Conservation (phyloP, 192 early-diverging fungal species). For the Backusella westeae region DNA sequence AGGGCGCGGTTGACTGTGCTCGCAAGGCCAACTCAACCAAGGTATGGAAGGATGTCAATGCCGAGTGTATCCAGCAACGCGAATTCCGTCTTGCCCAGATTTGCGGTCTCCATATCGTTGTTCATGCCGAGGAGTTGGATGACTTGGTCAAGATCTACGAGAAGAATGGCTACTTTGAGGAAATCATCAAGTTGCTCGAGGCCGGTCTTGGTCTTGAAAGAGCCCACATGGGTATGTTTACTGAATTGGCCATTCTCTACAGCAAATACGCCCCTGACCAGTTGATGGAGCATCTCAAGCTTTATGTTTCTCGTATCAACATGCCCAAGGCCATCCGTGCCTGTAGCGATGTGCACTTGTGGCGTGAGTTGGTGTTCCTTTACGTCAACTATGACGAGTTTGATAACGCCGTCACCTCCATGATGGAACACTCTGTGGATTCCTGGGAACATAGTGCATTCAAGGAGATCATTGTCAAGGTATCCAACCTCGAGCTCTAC, state of each 20-base stretch:
- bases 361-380: conserved; percentile 97
- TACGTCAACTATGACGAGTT: conserved; percentile 99
- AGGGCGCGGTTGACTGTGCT: conserved; percentile 96
- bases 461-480: conserved; percentile 98
- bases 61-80: conserved; percentile 89
- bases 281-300: conserved; percentile 96
- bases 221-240: conserved; percentile 99
- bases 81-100: conserved; percentile 99
- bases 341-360: conserved; percentile 90
- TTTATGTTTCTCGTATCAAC: conserved; percentile 97
- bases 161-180: conserved; percentile 83
- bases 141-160: conserved; percentile 90
- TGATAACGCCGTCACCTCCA: conserved; percentile 94
- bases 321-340: conserved; percentile 98
- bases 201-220: conserved; percentile 95
- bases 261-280: conserved; percentile 93
- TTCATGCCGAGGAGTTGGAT: conserved; percentile 97
- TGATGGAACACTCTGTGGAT: conserved; percentile 93
- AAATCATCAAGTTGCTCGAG: conserved; percentile 89
- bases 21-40: conserved; percentile 98
- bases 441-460: conserved; percentile 97
- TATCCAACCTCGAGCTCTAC: conserved; percentile 96
- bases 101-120: conserved; percentile 93
- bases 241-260: conserved; percentile 96
- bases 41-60: conserved; percentile 99